Conservation (phyloP, 2,329 filamentous ascomycete genomes). For the Epichloe amarillans region DNA sequence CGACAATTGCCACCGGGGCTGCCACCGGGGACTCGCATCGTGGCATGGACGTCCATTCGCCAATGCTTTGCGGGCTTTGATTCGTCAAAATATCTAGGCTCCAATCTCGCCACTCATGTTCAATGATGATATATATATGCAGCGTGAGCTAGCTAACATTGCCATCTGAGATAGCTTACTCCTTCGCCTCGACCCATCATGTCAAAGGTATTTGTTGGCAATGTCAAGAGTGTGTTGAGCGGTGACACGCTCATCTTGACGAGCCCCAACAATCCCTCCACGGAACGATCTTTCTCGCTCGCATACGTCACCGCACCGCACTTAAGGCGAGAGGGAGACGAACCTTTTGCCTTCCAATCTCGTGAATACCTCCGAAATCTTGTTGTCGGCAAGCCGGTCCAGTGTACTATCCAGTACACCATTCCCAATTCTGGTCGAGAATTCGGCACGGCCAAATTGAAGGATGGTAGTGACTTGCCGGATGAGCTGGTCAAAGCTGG, state of each 20-base stretch:
- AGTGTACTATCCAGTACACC: slow-evolving; percentile 76
- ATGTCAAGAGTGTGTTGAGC: slow-evolving; percentile 87
- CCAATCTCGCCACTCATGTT: too few species aligned
- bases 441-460: slow-evolving; percentile 69
- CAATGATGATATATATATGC: too few species aligned
- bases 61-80: background rate
- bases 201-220: slow-evolving; percentile 47
- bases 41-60: background rate
- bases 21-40: background rate
- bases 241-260: slow-evolving; percentile 83
- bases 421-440: slow-evolving; percentile 77
- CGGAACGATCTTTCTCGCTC: slow-evolving; percentile 78
- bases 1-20: too few species aligned
- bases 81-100: background rate
- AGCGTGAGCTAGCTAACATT: background rate
- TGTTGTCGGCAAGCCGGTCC: slow-evolving; percentile 72
- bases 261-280: slow-evolving; percentile 65
- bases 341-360: slow-evolving; percentile 84
- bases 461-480: slow-evolving; percentile 64
- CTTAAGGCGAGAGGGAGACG: slow-evolving; percentile 77
- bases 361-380: slow-evolving; percentile 81
- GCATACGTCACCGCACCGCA: slow-evolving; percentile 87
- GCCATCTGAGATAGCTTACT: background rate
- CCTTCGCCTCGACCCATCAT: slow-evolving; percentile 23
- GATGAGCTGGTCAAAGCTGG: slow-evolving; percentile 77